These are phyloP conservation scores for Chalciporus pseudorubinellus DNA, from an alignment of 768 basidiomycete genomes.

Conservation along the genomic window DNA sequence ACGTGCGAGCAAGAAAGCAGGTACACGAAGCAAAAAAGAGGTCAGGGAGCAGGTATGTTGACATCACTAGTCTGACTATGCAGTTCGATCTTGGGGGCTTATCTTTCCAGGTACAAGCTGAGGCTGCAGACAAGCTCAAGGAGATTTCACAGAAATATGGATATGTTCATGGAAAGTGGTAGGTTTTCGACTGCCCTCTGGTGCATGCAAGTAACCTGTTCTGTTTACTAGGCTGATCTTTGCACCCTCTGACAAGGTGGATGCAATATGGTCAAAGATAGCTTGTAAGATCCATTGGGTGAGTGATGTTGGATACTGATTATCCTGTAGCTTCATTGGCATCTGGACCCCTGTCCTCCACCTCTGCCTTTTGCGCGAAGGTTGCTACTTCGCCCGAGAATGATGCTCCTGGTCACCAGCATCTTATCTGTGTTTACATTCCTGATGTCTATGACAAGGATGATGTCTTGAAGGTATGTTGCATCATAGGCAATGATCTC, in stretches of 20 bases:
- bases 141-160: conserved; percentile 55
- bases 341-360: conserved; percentile 59
- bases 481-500: not conserved
- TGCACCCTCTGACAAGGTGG: conserved; percentile 57
- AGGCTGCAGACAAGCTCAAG: conserved; percentile 56
- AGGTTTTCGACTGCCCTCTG: not conserved
- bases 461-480: conserved; percentile 50
- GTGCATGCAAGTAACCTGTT: not conserved
- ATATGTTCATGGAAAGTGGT: conserved; percentile 71
- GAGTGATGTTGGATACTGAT: not conserved
- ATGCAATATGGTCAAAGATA: conserved; percentile 58
- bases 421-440: conserved; percentile 69
- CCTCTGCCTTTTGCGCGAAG: conserved; percentile 56
- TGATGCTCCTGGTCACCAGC: conserved; percentile 50
- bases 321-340: conserved; percentile 54
- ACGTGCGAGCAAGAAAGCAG: conserved; percentile 70
- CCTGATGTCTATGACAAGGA: conserved; percentile 69
- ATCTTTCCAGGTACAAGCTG: conserved; percentile 50
- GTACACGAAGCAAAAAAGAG: conserved; percentile 73
- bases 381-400: conserved; percentile 60
- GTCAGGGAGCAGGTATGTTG: conserved; percentile 57
- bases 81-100: not conserved
- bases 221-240: conserved; percentile 59
- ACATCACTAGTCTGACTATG: not conserved
- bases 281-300: conserved; percentile 50